Evolutionary conservation across 23 red algal genomes (phyloP).

Genomic region (Gracilaria domingensis): DNA sequence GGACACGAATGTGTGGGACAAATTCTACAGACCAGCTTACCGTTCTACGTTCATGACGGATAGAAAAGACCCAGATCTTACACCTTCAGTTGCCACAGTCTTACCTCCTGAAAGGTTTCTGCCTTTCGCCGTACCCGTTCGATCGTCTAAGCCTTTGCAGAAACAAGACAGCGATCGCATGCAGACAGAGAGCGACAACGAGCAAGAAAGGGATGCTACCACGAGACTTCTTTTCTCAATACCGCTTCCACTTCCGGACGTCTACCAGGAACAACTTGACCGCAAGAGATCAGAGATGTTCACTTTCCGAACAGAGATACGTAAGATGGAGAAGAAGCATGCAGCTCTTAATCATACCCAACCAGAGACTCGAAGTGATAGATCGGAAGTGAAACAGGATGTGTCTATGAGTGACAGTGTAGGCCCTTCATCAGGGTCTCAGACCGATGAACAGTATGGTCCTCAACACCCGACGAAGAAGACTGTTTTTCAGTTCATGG

Average conservation of each 20-base stretch:
- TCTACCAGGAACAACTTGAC: conserved; percentile 44
- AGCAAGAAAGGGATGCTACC: conserved; percentile 43
- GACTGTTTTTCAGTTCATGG: conserved; percentile 73
- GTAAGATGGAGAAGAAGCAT: conserved; percentile 57
- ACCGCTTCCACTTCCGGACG: conserved; percentile 46
- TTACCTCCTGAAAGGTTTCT: conserved; percentile 68
- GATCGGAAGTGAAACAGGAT: conserved; percentile 32
- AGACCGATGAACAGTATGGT: conserved; percentile 19
- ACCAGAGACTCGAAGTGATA: background rate
- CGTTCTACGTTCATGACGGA: conserved; percentile 33
- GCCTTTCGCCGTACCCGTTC: conserved; percentile 85
- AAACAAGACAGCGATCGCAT: conserved; percentile 19
- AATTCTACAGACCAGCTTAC: conserved; percentile 70
- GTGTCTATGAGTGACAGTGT: conserved; percentile 41
- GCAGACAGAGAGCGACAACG: conserved; percentile 37
- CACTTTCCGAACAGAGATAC: conserved; percentile 48
- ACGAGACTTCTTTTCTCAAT: conserved; percentile 48
- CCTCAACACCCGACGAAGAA: conserved; percentile 19
- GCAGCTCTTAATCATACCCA: conserved; percentile 17
- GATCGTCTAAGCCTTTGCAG: conserved; percentile 21
- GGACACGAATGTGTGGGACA: conserved; percentile 73
- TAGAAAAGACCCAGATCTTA: conserved; percentile 39
- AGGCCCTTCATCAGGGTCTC: background rate
- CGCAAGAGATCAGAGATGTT: conserved; percentile 37
- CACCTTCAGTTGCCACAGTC: conserved; percentile 56